Evolutionary conservation across 164 flowering plant genomes (phyloP).

Genomic region (Vitis riparia): DNA sequence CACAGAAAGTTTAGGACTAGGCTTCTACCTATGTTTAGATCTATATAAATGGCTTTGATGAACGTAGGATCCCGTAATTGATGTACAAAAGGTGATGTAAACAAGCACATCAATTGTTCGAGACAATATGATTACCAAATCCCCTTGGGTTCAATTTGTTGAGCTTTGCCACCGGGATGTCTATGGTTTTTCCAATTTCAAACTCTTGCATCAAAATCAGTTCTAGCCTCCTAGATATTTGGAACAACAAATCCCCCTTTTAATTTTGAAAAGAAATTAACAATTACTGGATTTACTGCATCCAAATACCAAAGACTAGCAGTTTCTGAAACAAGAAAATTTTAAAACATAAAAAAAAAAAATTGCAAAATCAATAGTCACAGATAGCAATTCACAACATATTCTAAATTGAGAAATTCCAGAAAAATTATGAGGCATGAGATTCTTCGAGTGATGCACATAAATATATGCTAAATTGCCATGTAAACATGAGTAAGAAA

Average conservation of each 20-base stretch:
- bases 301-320: too few relatives aligned
- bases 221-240: not conserved
- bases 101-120: not conserved
- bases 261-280: not conserved
- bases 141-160: not conserved
- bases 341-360: too few relatives aligned
- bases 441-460: not conserved
- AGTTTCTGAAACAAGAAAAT: too few relatives aligned
- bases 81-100: not conserved
- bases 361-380: too few relatives aligned
- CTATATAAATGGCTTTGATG: too few relatives aligned
- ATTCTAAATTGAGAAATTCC: not conserved
- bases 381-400: not conserved
- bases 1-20: too few relatives aligned
- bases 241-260: not conserved
- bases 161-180: not conserved
- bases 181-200: not conserved
- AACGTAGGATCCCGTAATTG: not conserved
- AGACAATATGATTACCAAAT: not conserved
- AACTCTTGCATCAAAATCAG: not conserved
- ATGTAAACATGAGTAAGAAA: not conserved
- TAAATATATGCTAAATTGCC: not conserved
- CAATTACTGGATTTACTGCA: not conserved
- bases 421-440: not conserved
- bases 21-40: too few relatives aligned